phyloP scores from a whole-genome alignment of 2,329 filamentous ascomycete species.

The Colletotrichum salicis region DNA sequence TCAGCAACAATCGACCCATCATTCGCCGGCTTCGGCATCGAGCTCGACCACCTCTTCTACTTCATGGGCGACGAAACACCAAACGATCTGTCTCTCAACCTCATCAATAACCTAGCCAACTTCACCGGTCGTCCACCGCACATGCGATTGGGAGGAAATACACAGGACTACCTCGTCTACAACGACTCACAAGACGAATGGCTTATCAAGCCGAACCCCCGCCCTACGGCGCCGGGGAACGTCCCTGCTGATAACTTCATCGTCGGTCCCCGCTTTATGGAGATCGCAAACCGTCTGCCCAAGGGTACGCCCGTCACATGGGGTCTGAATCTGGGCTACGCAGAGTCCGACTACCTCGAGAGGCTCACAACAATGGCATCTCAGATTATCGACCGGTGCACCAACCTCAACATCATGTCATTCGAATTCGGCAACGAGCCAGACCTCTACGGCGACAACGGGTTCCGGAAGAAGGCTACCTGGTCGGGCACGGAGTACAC shows the following conservation, averaged over 20 bases:
- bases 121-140: constrained; percentile 29
- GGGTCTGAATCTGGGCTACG: constrained; percentile 30
- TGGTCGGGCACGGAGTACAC: constrained; percentile 26
- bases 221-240: constrained; percentile 9
- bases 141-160: constrained; percentile 29
- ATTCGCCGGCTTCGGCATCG: constrained; percentile 33
- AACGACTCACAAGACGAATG: constrained; percentile 31
- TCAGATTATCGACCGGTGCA: constrained; percentile 30
- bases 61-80: constrained; percentile 33
- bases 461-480: constrained; percentile 5
- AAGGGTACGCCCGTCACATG: constrained; percentile 29
- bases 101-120: constrained; percentile 23
- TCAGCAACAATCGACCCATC: constrained; percentile 26
- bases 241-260: constrained; percentile 31
- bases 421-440: constrained; percentile 32
- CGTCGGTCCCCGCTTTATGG: constrained; percentile 31
- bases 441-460: constrained; percentile 29
- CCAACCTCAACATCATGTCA: constrained; percentile 29
- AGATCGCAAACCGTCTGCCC: constrained; percentile 29
- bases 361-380: constrained; percentile 26
- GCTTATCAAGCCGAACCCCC: constrained; percentile 27
- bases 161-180: constrained; percentile 32
- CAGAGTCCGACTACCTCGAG: constrained; percentile 27
- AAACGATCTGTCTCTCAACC: constrained; percentile 26
- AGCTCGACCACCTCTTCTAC: constrained; percentile 32